Evolutionary conservation across 257 asterid species (phyloP).

Genomic region (Osmanthus fragrans): DNA sequence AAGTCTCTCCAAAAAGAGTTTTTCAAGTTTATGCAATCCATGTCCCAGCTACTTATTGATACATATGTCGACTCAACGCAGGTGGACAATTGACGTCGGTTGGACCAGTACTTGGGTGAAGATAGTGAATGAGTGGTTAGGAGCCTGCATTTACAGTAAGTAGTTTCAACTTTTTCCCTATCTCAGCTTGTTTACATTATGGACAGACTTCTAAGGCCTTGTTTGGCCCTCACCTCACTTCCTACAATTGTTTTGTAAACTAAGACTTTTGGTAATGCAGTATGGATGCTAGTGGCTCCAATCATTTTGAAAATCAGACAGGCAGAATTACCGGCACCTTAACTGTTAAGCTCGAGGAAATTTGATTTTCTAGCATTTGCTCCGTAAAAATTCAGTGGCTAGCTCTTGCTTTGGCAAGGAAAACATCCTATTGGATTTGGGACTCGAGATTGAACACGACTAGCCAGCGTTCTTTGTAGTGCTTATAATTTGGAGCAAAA

Average conservation of each 20-base stretch:
- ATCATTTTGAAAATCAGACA: slow-evolving; percentile 43
- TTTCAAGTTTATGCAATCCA: background rate
- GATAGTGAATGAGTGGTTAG: slow-evolving; percentile 59
- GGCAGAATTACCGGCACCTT: slow-evolving; percentile 25
- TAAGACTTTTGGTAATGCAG: slow-evolving; percentile 23
- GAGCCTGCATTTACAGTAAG: slow-evolving; percentile 51
- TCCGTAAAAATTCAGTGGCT: background rate
- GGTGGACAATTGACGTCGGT: slow-evolving; percentile 55
- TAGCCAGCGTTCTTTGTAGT: background rate
- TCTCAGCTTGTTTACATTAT: background rate
- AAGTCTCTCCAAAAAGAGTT: too few relatives aligned
- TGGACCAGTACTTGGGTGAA: slow-evolving; percentile 67
- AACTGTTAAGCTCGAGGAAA: background rate
- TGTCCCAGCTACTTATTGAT: background rate
- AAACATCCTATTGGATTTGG: background rate
- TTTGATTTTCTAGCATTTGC: background rate
- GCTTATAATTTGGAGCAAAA: background rate
- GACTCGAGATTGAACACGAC: background rate
- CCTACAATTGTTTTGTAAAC: background rate
- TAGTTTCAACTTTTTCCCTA: background rate
- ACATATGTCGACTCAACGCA: slow-evolving; percentile 9
- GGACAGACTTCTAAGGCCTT: background rate
- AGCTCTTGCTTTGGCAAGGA: background rate
- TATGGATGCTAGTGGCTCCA: slow-evolving; percentile 59
- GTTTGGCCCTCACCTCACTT: background rate